Base-by-base conservation (phyloP, 2,329 filamentous ascomycete species). In the Ophiocordyceps camponoti-leonardi region DNA sequence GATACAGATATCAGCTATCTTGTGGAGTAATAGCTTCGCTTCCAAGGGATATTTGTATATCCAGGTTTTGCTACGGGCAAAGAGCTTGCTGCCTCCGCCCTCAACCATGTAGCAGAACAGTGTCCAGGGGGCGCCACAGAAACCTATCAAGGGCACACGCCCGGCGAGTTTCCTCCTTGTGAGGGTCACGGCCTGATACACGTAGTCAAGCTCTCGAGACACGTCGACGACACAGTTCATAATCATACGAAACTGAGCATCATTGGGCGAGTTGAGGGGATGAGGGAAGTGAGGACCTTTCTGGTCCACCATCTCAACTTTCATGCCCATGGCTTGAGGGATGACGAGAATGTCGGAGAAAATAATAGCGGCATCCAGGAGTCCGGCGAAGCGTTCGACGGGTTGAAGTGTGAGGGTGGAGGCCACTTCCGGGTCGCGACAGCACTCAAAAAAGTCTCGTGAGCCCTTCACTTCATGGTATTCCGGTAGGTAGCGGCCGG, bases 61-160 rank as follows among this genome's bases (percentile, higher is more conserved):
- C 92, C 92, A 98, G 23, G 84, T 94, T 74, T 98, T 98, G 57
- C 79, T 83, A 65, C 94, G 81, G 49, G 85, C 79, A 67, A 96
- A 96, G 59, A 96, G 71, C 69, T 96, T 96, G 54, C 83, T 93
- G 41, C 92, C 92, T 43, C 92, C 92, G 16, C 92, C 92, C 65
- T 98, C 92, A 18, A 96, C 86, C 92, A 98, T 98, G 68, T 98
- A 98, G 69, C 90, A 94, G 58, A 98, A 75, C 48, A 98, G 66
- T 2, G 92, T 98, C 86, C 92, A 98, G 1, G 92, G 92, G 8
- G 92, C 88, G 46, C 92, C 92, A 56, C 88, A 95, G 68, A 98
- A 98, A 33, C 92, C 92, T 60, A 94, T 93, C 52, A 98, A 67
- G 6, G 92, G 92, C 30, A 98, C 92, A 42, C 87, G 74, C 1